phyloP scores from a whole-genome alignment of 257 asterid species.

The Solanum pinnatisectum region DNA sequence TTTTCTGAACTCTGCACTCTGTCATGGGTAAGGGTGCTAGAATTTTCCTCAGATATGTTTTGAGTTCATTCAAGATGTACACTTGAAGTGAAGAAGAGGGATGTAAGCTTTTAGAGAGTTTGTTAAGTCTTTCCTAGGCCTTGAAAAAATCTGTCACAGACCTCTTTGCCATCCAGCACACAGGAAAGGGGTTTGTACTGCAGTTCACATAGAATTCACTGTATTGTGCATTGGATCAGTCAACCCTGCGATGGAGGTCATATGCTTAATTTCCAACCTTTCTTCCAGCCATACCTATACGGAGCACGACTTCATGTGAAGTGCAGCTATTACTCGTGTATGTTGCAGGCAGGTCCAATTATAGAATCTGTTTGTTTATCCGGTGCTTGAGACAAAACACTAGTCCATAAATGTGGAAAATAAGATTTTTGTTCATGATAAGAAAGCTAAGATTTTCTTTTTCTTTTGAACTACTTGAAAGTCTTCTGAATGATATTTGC shows the following conservation, averaged over 20 bases:
- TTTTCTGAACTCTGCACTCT: neutral
- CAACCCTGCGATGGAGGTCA: neutral
- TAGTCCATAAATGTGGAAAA: neutral
- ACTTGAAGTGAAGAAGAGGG: neutral
- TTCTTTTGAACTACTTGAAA: neutral
- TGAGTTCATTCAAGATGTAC: neutral
- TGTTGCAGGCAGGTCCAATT: neutral
- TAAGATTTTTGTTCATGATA: neutral
- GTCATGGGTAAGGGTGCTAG: neutral
- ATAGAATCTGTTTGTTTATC: neutral
- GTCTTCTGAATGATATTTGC: neutral
- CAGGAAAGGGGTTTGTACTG: neutral
- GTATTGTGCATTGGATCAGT: neutral
- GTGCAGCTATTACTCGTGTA: neutral
- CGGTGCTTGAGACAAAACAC: neutral
- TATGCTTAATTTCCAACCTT: neutral
- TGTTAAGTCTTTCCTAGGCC: neutral
- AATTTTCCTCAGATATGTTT: neutral
- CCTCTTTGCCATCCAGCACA: neutral
- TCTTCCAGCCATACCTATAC: neutral
- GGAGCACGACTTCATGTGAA: neutral
- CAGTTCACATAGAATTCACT: neutral
- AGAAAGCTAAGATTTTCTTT: neutral
- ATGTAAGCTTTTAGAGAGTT: neutral
- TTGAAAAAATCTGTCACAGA: neutral